Evolutionary conservation across 192 early-diverging fungal species (phyloP), one percentile per base, ranked within the genome.

Genomic region (Entomortierella parvispora): DNA sequence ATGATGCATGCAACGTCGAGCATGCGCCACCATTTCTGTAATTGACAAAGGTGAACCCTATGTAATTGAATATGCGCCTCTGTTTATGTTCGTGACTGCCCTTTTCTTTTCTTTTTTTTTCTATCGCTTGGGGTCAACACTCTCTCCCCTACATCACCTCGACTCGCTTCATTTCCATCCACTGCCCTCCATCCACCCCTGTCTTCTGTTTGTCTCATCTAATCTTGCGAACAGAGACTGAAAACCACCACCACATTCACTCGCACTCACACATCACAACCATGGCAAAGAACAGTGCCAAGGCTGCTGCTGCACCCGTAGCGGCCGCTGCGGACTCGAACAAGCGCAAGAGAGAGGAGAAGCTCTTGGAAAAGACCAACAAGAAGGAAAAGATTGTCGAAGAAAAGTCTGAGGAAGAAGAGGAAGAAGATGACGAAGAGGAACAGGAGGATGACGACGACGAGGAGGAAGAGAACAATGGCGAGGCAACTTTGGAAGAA

Each of bases 261-360:
- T 51, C 43, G 6, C 44, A 58, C 43, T 51, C 34, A 17, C n/a
- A 63, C 37, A 49, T 33, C 37, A 40, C 37, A 40, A 67, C 12
- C 37, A 71, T 71, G 63, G 77, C 68, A 55, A 71, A 80, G 63
- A 68, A 76, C 52, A 65, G 37, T 48, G 58, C 71, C 58, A 67
- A 75, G 50, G 57, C 44, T 32, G 69, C 54, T 55, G 74, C 62
- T 46, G 47, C 47, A 12, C 44, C 57, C 26, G 58, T 44, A 28
- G 55, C 67, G 26, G 58, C 57, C 31, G 25, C 62, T 29, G 61
- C 69, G 23, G 62, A 37, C 65, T 61, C 45, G 22, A 75, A 67
- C 63, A 80, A 80, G 67, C 65, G 68, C 62, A 71, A 71, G 69
- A 31, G 68, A n/a, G 78, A 67, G 32, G 69, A 71, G 45, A 80